Percentiles rank a stretch among this genome's conserved stretches.
Conservation (phyloP, 2,329 filamentous ascomycete genomes). For the Pezizomycotina sp. region DNA sequence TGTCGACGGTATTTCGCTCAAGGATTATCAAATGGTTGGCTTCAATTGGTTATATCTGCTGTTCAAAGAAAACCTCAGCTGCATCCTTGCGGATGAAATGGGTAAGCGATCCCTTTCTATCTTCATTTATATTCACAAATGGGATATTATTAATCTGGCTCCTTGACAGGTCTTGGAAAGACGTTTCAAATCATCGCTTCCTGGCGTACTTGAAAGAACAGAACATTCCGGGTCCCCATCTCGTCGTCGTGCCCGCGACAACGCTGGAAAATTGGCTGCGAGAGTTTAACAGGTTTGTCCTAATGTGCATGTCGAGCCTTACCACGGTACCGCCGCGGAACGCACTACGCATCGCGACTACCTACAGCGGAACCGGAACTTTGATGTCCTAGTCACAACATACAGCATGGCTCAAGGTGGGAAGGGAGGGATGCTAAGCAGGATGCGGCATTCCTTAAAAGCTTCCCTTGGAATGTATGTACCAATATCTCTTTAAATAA, state of each 20-base stretch:
- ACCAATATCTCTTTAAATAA: slow-evolving; percentile 16
- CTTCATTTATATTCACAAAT: neutral
- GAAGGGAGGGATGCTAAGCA: slow-evolving; percentile 31
- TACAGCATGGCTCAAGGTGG: slow-evolving; percentile 46
- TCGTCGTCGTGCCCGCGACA: slow-evolving; percentile 82
- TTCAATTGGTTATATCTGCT: slow-evolving; percentile 86
- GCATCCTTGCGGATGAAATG: slow-evolving; percentile 96
- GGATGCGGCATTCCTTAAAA: slow-evolving; percentile 47
- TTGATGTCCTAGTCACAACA: slow-evolving; percentile 57
- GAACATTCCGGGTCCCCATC: slow-evolving; percentile 50
- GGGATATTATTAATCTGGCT: slow-evolving; percentile 11
- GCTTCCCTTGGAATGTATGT: slow-evolving; percentile 36
- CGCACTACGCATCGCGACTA: slow-evolving; percentile 51
- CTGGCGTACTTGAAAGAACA: slow-evolving; percentile 65
- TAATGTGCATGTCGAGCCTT: slow-evolving; percentile 50
- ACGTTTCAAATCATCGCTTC: slow-evolving; percentile 94
- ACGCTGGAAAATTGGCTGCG: slow-evolving; percentile 91
- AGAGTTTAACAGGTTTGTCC: slow-evolving; percentile 84
- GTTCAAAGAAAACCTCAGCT: slow-evolving; percentile 62
- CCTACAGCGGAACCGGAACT: slow-evolving; percentile 46
- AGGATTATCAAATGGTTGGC: slow-evolving; percentile 85
- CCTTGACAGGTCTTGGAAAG: slow-evolving; percentile 49
- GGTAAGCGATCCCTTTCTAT: slow-evolving; percentile 31
- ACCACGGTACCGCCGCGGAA: slow-evolving; percentile 53
- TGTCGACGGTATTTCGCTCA: slow-evolving; percentile 59